These are phyloP conservation scores for Aureobasidium musti DNA, from an alignment of 2,329 filamentous ascomycete genomes.

Conservation along the genomic window DNA sequence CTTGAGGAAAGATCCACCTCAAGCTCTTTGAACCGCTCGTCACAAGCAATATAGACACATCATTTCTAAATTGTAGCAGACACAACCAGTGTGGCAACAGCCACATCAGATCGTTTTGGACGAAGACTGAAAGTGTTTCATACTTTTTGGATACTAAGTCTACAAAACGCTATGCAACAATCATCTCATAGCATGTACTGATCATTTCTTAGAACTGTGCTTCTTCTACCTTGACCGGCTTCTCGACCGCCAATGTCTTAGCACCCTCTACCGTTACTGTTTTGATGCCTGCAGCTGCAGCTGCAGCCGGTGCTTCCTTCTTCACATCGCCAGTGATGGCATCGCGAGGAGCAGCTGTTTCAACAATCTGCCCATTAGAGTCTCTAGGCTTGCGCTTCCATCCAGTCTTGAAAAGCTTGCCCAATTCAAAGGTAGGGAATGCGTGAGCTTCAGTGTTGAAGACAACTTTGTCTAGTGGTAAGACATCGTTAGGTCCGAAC, in stretches of 20 bases:
- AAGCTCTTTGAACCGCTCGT: too few species aligned
- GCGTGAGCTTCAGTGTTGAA: constrained; percentile 96
- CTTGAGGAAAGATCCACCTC: background rate
- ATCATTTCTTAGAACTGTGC: background rate
- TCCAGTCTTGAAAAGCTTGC: constrained; percentile 73
- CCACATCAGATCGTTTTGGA: too few species aligned
- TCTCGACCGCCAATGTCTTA: background rate
- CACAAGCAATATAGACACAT: too few species aligned
- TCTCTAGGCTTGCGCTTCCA: constrained; percentile 71
- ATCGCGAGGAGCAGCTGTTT: constrained; percentile 3
- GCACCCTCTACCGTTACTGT: constrained; percentile 5
- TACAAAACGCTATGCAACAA: background rate
- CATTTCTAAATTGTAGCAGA: too few species aligned
- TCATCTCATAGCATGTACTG: background rate
- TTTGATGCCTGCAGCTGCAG: background rate
- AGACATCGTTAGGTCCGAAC: constrained; percentile 78
- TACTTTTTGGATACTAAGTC: background rate
- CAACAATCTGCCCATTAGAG: constrained; percentile 34
- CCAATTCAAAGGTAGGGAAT: constrained; percentile 82
- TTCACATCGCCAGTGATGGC: constrained; percentile 9
- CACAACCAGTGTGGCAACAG: too few species aligned
- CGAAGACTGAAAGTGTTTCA: background rate
- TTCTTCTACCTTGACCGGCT: constrained; percentile 1
- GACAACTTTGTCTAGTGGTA: constrained; percentile 83
- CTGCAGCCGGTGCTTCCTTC: background rate